Evolutionary conservation across 164 flowering plant species (phyloP).

Genomic region (Amborella trichopoda): DNA sequence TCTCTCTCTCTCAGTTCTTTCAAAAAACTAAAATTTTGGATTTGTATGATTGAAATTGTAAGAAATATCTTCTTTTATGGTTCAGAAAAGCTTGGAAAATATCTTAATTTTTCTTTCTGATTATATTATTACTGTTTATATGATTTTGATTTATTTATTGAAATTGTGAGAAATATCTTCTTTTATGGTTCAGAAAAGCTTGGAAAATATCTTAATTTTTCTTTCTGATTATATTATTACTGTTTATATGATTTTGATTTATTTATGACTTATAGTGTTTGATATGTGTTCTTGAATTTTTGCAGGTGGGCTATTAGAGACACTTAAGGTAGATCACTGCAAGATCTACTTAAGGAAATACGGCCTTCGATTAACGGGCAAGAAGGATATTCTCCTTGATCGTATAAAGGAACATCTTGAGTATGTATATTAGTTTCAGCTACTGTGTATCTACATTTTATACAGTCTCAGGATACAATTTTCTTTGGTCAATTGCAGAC

Average conservation of each 20-base stretch:
- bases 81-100: no score
- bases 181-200: neutral
- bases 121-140: no score
- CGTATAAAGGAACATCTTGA: constrained; percentile 63
- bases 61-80: no score
- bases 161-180: no score
- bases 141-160: no score
- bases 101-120: no score
- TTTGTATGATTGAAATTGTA: no score
- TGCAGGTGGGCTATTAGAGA: constrained; percentile 56
- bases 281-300: neutral
- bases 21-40: no score
- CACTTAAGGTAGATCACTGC: constrained; percentile 66
- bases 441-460: no score
- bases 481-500: no score
- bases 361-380: constrained; percentile 62
- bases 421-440: constrained; percentile 21
- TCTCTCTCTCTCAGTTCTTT: no score
- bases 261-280: neutral
- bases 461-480: no score
- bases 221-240: neutral
- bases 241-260: neutral
- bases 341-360: constrained; percentile 72
- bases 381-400: constrained; percentile 43
- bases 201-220: neutral